Conservation (phyloP, 805 yeast genomes). For the Lipomyces anomalus region DNA sequence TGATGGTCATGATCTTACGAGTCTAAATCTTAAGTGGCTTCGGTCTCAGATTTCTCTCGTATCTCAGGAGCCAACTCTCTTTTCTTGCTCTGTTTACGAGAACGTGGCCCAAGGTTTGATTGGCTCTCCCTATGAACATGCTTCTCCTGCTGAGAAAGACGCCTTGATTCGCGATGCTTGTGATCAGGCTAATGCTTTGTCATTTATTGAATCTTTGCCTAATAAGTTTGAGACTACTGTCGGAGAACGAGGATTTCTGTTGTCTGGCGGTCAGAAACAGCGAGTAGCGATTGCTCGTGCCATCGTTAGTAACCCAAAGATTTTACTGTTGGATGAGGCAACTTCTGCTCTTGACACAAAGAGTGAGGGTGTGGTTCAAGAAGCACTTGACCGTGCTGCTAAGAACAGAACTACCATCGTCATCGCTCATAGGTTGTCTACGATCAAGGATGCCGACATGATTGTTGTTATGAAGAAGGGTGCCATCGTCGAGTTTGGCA, state of each 20-base stretch:
- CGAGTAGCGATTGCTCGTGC: conserved; percentile 60
- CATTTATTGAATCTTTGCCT: conserved; percentile 48
- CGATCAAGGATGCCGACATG: conserved; percentile 46
- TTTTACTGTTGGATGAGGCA: conserved; percentile 58
- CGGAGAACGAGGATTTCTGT: conserved; percentile 54
- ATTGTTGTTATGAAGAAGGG: conserved; percentile 42
- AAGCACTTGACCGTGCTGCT: conserved; percentile 40
- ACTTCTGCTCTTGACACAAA: conserved; percentile 61
- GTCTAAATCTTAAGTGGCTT: conserved; percentile 67
- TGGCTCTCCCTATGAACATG: conserved; percentile 29
- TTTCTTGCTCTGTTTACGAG: conserved; percentile 77
- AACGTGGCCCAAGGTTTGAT: conserved; percentile 71
- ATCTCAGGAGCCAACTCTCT: conserved; percentile 93
- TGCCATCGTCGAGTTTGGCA: conserved; percentile 40
- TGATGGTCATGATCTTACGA: conserved; percentile 77
- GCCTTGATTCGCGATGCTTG: conserved; percentile 40
- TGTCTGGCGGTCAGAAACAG: conserved; percentile 68
- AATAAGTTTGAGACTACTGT: conserved; percentile 44
- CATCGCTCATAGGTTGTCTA: conserved; percentile 49
- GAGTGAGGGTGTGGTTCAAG: conserved; percentile 55
- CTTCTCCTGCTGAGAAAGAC: conserved; percentile 36
- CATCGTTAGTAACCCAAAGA: conserved; percentile 47
- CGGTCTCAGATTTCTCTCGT: conserved; percentile 80
- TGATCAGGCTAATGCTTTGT: conserved; percentile 46
- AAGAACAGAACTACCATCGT: conserved; percentile 42